phyloP scores from a whole-genome alignment of 148 eudicot genomes.

The Heliosperma pusillum region DNA sequence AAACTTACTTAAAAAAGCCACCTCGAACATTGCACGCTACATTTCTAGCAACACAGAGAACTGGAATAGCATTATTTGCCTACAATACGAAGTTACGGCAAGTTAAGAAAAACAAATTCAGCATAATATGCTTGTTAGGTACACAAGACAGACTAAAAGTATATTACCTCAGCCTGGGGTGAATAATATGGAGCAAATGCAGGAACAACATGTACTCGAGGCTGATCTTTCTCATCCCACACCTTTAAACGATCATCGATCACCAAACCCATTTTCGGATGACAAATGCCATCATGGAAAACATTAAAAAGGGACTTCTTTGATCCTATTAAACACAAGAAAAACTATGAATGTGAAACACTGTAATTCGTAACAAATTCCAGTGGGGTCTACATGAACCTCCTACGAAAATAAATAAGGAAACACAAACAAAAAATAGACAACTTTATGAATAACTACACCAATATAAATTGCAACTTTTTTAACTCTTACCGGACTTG shows the following conservation, averaged over 20 bases:
- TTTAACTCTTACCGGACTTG: slow-evolving; percentile 61
- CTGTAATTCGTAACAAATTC: not conserved
- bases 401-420: not conserved
- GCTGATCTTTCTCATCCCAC: slow-evolving; percentile 98
- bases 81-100: slow-evolving; percentile 27
- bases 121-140: not conserved
- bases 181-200: slow-evolving; percentile 99
- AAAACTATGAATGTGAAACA: slow-evolving; percentile 2
- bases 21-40: slow-evolving; percentile 99
- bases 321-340: slow-evolving; percentile 41
- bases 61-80: slow-evolving; percentile 84
- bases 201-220: slow-evolving; percentile 97
- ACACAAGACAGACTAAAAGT: not conserved
- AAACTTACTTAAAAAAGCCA: slow-evolving; percentile 94
- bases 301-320: slow-evolving; percentile 91
- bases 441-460: not conserved
- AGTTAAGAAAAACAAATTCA: not conserved
- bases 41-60: slow-evolving; percentile 93
- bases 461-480: slow-evolving; percentile 4
- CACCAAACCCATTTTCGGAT: slow-evolving; percentile 96
- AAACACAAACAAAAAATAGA: not conserved
- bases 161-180: slow-evolving; percentile 91
- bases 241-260: slow-evolving; percentile 97
- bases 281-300: slow-evolving; percentile 81
- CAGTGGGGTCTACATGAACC: not conserved